Evolutionary conservation across 768 basidiomycete genomes (phyloP).

Genomic region (Pulveroboletus sp.): DNA sequence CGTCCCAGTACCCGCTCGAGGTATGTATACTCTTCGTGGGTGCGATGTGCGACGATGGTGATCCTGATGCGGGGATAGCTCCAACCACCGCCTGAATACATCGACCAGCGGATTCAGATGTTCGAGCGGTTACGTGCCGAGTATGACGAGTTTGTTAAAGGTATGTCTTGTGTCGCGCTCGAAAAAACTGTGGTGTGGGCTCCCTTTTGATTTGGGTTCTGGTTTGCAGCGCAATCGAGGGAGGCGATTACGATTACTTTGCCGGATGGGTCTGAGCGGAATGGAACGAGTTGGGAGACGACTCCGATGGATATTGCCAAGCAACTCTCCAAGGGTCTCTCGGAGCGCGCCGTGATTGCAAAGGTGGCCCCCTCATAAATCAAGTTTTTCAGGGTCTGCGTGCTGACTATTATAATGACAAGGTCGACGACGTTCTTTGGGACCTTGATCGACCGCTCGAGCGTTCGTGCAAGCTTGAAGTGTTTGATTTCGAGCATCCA

Average conservation of each 20-base stretch:
- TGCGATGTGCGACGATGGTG: not conserved
- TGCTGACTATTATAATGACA: constrained; percentile 1
- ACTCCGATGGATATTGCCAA: constrained; percentile 90
- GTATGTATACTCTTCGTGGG: constrained; percentile 30
- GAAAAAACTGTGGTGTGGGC: no score
- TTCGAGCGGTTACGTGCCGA: constrained; percentile 86
- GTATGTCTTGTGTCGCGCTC: constrained; percentile 36
- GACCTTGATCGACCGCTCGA: constrained; percentile 96
- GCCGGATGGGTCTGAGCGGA: constrained; percentile 80
- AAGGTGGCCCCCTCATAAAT: constrained; percentile 46
- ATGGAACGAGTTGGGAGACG: constrained; percentile 92
- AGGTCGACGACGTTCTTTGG: constrained; percentile 90
- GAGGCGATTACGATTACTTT: constrained; percentile 82
- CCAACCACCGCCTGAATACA: constrained; percentile 80
- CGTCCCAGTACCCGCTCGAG: constrained; percentile 60
- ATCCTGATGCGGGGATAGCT: constrained; percentile 45
- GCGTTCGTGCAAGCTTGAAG: constrained; percentile 69
- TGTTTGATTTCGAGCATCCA: constrained; percentile 90
- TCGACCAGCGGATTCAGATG: constrained; percentile 86
- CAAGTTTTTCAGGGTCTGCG: no score
- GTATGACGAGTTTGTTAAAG: constrained; percentile 75
- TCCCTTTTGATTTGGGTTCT: no score
- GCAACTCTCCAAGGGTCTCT: constrained; percentile 79
- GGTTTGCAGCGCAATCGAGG: constrained; percentile 60
- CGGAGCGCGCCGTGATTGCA: constrained; percentile 89